Percentiles rank a stretch among this genome's conserved stretches.
phyloP scores from a whole-genome alignment of 2,329 filamentous ascomycete species.

The Rhynchosporium graminicola region DNA sequence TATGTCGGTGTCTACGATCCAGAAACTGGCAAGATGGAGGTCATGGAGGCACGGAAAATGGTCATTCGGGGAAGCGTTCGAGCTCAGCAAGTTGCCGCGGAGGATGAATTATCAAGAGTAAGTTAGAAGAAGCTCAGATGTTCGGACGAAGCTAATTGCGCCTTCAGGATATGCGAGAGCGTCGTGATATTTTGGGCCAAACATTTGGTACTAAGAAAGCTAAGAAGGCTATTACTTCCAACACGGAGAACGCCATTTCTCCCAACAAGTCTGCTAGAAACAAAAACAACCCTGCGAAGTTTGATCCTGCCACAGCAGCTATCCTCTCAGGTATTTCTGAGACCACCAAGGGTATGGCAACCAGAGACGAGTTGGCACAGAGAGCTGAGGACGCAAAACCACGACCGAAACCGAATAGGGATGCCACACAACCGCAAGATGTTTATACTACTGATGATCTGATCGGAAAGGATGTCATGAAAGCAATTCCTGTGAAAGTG shows the following conservation, averaged over 20 bases:
- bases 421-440: conserved; percentile 67
- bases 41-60: conserved; percentile 67
- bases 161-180: conserved; percentile 57
- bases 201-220: conserved; percentile 86
- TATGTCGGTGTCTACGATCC: conserved; percentile 67
- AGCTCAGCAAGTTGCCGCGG: conserved; percentile 53
- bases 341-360: conserved; percentile 65
- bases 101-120: conserved; percentile 46
- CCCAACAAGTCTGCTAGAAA: conserved; percentile 43
- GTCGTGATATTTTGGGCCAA: conserved; percentile 69
- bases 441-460: conserved; percentile 70
- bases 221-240: conserved; percentile 71
- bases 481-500: conserved; percentile 67
- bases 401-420: conserved; percentile 68
- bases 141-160: conserved; percentile 19
- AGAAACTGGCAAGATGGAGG: conserved; percentile 57
- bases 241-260: conserved; percentile 69
- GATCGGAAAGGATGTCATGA: conserved; percentile 68
- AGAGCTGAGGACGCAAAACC: conserved; percentile 69
- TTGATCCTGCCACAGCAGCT: conserved; percentile 57
- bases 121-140: background rate
- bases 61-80: conserved; percentile 58
- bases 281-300: conserved; percentile 47
- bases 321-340: conserved; percentile 65
- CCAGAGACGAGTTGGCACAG: conserved; percentile 64